Evolutionary conservation across 768 basidiomycete species (phyloP).

Genomic region (Boletus subcaerulescens): DNA sequence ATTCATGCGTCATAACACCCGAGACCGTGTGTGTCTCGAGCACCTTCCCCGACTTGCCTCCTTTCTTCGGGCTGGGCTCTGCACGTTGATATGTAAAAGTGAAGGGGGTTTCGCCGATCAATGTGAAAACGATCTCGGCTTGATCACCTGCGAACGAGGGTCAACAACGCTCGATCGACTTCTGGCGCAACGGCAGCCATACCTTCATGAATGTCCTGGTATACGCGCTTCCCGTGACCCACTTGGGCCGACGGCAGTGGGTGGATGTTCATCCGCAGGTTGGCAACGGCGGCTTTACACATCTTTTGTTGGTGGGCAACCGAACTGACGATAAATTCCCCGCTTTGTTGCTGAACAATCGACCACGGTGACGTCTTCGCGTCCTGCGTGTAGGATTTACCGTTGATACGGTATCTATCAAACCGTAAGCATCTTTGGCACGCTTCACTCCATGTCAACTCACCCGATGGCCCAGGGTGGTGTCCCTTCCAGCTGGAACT

Average conservation of each 20-base stretch:
- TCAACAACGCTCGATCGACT: neutral
- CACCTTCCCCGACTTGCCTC: conserved; percentile 70
- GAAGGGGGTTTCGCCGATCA: conserved; percentile 92
- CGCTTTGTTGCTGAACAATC: conserved; percentile 76
- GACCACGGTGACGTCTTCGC: conserved; percentile 82
- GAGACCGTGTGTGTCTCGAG: conserved; percentile 91
- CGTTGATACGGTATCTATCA: conserved; percentile 75
- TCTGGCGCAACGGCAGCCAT: neutral
- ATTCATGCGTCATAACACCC: conserved; percentile 67
- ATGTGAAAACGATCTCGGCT: conserved; percentile 88
- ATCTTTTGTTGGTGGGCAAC: conserved; percentile 91
- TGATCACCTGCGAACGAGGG: conserved; percentile 62
- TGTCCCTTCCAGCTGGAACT: conserved; percentile 91
- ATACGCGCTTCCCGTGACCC: conserved; percentile 74
- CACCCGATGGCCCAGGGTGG: conserved; percentile 91
- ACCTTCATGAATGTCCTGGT: conserved; percentile 92
- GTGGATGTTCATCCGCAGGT: conserved; percentile 72
- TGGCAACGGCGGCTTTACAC: conserved; percentile 81
- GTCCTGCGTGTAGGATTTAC: conserved; percentile 68
- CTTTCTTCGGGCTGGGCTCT: conserved; percentile 65
- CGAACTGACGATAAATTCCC: conserved; percentile 81
- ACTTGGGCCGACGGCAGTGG: conserved; percentile 87
- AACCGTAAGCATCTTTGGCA: conserved; percentile 1
- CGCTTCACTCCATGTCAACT: conserved; percentile 16
- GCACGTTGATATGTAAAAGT: conserved; percentile 92